These are phyloP conservation scores for Agrocybe pediades DNA, from an alignment of 768 basidiomycete genomes.

Conservation along the genomic window DNA sequence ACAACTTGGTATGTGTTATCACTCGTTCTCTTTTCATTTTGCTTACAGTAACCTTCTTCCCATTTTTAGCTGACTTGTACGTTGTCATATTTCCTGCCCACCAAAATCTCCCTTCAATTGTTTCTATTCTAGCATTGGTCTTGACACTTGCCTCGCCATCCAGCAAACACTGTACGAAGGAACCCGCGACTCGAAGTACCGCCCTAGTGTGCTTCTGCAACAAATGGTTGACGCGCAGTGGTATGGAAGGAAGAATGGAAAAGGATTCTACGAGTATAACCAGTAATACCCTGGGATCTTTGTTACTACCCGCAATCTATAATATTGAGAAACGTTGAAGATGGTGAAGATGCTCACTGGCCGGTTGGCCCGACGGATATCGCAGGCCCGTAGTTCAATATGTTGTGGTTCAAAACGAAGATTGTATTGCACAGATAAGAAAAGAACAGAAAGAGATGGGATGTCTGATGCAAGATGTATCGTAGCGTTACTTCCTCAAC, in stretches of 20 bases:
- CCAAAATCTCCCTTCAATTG: not conserved
- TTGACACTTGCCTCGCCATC: slow-evolving; percentile 94
- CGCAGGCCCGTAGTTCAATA: no score
- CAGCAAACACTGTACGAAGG: slow-evolving; percentile 88
- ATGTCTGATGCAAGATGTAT: no score
- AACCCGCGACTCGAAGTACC: slow-evolving; percentile 93
- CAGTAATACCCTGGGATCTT: not conserved
- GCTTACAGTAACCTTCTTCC: not conserved
- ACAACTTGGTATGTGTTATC: slow-evolving; percentile 60
- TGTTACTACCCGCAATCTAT: no score
- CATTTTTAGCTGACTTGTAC: slow-evolving; percentile 63
- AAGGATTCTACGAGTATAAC: slow-evolving; percentile 91
- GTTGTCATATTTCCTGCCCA: slow-evolving; percentile 20
- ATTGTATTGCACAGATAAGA: no score
- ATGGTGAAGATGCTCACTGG: no score
- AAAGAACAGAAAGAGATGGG: no score
- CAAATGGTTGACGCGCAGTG: slow-evolving; percentile 97
- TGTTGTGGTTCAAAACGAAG: no score
- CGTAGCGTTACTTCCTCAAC: no score
- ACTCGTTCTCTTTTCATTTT: not conserved
- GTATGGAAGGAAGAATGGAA: slow-evolving; percentile 91
- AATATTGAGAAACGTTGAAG: not conserved
- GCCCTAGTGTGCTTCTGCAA: slow-evolving; percentile 86
- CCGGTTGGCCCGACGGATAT: no score
- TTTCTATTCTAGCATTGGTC: slow-evolving; percentile 70